Evolutionary conservation across 768 basidiomycete genomes (phyloP).

Genomic region (Xerocomellus chrysenteron): DNA sequence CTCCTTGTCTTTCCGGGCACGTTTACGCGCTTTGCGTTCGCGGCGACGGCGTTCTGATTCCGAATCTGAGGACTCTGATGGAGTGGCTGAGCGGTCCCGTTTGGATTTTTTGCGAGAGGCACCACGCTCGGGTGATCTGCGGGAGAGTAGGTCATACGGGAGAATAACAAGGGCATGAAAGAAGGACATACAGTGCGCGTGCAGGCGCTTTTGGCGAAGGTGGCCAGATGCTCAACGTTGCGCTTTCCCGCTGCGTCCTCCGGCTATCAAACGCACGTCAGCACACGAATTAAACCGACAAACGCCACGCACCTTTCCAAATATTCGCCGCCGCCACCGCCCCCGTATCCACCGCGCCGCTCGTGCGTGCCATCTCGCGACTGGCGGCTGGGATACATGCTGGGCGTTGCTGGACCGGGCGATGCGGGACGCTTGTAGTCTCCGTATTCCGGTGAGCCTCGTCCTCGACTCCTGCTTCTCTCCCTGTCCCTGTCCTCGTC

Average conservation of each 20-base stretch:
- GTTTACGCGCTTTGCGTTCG: constrained; percentile 62
- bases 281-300: not conserved
- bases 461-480: constrained; percentile 25
- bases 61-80: constrained; percentile 45
- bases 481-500: constrained; percentile 21
- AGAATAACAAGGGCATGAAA: not conserved
- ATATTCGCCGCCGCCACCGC: constrained; percentile 44
- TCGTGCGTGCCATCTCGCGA: constrained; percentile 11
- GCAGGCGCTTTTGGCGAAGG: constrained; percentile 70
- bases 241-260: constrained; percentile 60
- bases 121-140: constrained; percentile 58
- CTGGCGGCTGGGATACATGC: constrained; percentile 53
- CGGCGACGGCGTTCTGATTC: constrained; percentile 60
- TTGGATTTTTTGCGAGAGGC: constrained; percentile 57
- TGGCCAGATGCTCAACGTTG: constrained; percentile 72
- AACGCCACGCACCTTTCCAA: constrained; percentile 59
- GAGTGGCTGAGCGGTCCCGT: constrained; percentile 47
- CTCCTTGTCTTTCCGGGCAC: constrained; percentile 48
- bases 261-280: constrained; percentile 48
- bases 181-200: constrained; percentile 50
- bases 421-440: constrained; percentile 52
- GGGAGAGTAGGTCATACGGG: not conserved
- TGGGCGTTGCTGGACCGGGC: constrained; percentile 40
- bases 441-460: constrained; percentile 59
- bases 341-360: constrained; percentile 32